Conservation (phyloP, 2,329 filamentous ascomycete genomes). For the Helotiales sp. region DNA sequence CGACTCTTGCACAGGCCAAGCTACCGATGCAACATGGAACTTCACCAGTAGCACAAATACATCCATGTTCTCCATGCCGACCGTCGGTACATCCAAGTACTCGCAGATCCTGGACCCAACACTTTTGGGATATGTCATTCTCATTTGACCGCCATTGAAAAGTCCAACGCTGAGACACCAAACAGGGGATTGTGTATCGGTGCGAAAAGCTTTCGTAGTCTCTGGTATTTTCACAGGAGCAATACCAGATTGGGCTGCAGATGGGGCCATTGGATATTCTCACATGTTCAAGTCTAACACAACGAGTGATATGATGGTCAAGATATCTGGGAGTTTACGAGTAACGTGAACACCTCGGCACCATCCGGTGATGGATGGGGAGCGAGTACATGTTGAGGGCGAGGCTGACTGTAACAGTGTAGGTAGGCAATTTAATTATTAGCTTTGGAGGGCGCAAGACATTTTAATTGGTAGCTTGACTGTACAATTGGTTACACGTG, state of each 20-base stretch:
- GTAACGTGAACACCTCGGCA: background rate
- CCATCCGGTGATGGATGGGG: background rate
- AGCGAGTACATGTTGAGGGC: background rate
- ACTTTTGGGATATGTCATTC: constrained; percentile 14
- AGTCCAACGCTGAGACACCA: constrained; percentile 8
- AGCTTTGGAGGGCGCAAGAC: background rate
- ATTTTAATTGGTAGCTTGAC: background rate
- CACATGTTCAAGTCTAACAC: constrained; percentile 36
- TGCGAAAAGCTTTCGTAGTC: constrained; percentile 46
- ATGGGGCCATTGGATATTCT: constrained; percentile 50
- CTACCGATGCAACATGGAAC: constrained; percentile 11
- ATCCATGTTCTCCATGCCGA: constrained; percentile 13
- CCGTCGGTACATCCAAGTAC: constrained; percentile 4
- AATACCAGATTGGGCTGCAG: constrained; percentile 46
- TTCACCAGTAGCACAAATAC: constrained; percentile 7
- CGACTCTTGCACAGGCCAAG: constrained; percentile 36
- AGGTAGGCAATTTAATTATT: background rate
- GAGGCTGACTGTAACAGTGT: background rate
- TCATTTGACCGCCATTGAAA: constrained; percentile 6
- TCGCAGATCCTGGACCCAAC: constrained; percentile 10
- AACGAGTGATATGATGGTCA: background rate
- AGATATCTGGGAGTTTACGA: background rate
- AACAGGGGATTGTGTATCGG: constrained; percentile 30
- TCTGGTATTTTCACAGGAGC: constrained; percentile 45
- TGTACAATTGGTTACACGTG: too few relatives aligned